Base-by-base conservation (phyloP, 1,284 basidiomycete species). In the Boletellus deceptivus region DNA sequence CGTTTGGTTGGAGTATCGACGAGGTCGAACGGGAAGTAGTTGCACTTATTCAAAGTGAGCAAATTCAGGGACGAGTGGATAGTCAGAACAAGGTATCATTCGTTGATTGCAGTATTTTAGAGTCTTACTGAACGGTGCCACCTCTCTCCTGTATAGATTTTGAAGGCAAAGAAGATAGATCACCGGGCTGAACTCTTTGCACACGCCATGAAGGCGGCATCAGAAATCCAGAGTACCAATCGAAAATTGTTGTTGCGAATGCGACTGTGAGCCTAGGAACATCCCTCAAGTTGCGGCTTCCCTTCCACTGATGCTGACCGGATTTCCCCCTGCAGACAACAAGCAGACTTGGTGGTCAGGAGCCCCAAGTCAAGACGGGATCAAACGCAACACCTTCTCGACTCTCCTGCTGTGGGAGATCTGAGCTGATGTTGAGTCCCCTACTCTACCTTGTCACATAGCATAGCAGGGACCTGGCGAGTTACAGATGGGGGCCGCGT, bases 1-100 rank as follows among this genome's bases (percentile, higher is more conserved):
- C 91, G 4, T 94, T 96, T 60, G 93, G 93, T 6, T 90, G 90
- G 83, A 75, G 76, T 0, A 71, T 86, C 5, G 79, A 81, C 11
- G 81, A 84, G 53, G 80, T 89, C 16, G 84, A 89, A 64, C 71
- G 73, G 40, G 80, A 86, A 55, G 82, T 93, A 39, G 84, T 91
- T 6, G 68, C 71, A 17, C 77, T 93, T 31, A 91, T 94, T 54
- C 83, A 88, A 62, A 73, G 74, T 3, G 89, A 88, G 1, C 76
- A 82, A 46, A 88, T 94, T 55, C 79, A 85, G 58, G 91, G 82
- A 5, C 72, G 91, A 13, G 83, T 94, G 34, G 91, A 93, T 63
- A 84, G 84, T 58, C 82, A 84, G 63, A 86, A 89, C 63, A 91
- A 91, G 77, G 87, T 84, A 46, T 2, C n/a, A 10, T 20, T 64